Evolutionary conservation across 1,284 basidiomycete genomes (phyloP).

Genomic region (Fomitopsis palustris): DNA sequence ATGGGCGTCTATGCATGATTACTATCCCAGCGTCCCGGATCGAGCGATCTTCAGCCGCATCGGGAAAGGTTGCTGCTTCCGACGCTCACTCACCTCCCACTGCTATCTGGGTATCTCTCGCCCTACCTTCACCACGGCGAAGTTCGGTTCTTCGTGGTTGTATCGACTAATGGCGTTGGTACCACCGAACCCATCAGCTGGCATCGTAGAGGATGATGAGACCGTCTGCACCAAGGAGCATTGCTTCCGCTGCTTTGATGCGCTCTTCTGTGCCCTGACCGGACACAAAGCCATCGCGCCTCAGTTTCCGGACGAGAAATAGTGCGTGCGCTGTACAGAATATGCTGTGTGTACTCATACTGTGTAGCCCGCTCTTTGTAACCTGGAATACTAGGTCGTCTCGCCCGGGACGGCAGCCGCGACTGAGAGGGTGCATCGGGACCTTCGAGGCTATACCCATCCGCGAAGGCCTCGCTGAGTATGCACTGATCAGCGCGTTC

Average conservation of each 20-base stretch:
- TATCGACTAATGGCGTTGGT: conserved; percentile 42
- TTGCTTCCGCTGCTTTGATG: conserved; percentile 77
- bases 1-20: background rate
- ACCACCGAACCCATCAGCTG: conserved; percentile 38
- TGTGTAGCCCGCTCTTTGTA: conserved; percentile 84
- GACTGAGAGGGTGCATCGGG: conserved; percentile 93
- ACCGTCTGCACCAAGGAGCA: conserved; percentile 64
- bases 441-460: conserved; percentile 83
- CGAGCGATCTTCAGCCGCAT: background rate
- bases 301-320: conserved; percentile 65
- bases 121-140: conserved; percentile 7
- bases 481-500: conserved; percentile 86
- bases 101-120: conserved; percentile 15
- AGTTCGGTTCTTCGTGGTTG: conserved; percentile 2
- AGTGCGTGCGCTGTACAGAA: conserved; percentile 42
- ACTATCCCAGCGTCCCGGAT: background rate
- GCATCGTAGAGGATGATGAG: conserved; percentile 29
- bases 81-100: conserved; percentile 6
- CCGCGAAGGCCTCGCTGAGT: conserved; percentile 79
- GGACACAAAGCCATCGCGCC: conserved; percentile 49
- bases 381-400: conserved; percentile 86
- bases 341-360: background rate
- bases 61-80: background rate
- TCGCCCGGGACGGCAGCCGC: conserved; percentile 53
- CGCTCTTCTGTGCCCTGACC: conserved; percentile 71